Conservation (phyloP, 345 rosid genomes). For the Melaleuca alternifolia region DNA sequence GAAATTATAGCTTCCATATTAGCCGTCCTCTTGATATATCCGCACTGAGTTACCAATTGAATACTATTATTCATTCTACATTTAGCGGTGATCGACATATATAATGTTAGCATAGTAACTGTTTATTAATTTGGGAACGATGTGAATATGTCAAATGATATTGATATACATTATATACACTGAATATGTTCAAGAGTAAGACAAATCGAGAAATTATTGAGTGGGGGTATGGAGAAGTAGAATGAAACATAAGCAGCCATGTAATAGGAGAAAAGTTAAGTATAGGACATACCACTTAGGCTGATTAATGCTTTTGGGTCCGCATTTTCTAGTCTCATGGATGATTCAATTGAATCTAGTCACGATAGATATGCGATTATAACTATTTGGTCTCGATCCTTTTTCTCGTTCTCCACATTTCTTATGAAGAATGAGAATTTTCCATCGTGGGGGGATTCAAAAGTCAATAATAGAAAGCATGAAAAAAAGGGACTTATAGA, state of each 20-base stretch:
- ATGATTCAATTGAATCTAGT: not conserved
- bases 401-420: not conserved
- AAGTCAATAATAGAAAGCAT: not conserved
- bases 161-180: not conserved
- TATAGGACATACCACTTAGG: not conserved
- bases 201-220: not conserved
- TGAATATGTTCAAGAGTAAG: not conserved
- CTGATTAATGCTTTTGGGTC: not conserved
- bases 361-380: not conserved
- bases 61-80: not conserved
- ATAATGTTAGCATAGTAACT: not conserved
- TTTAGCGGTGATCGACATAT: not conserved
- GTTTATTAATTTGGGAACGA: not conserved
- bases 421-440: not conserved
- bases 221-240: not conserved
- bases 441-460: not conserved
- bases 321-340: not conserved
- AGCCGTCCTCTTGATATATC: not conserved
- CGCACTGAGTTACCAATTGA: not conserved
- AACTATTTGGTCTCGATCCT: not conserved
- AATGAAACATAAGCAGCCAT: not conserved
- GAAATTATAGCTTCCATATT: not conserved
- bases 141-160: not conserved
- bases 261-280: not conserved
- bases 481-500: not conserved